These are phyloP conservation scores for Cutaneotrichosporon dermatis DNA, from an alignment of 1,284 basidiomycete genomes.

Conservation along the genomic window DNA sequence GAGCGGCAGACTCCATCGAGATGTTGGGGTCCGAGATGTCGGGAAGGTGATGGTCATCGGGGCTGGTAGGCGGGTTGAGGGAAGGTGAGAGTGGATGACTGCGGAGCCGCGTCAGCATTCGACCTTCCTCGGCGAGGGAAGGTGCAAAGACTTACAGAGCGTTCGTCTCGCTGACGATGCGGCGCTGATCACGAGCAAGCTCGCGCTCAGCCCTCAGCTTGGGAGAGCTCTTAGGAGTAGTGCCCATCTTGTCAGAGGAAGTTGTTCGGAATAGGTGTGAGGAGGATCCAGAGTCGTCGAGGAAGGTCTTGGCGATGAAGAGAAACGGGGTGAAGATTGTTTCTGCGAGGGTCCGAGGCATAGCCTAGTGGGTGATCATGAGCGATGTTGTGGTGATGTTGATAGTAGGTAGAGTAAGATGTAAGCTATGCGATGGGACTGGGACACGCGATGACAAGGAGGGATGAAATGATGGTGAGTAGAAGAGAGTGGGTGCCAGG, in stretches of 20 bases:
- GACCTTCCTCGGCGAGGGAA: neutral
- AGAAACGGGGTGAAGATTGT: conserved; percentile 4
- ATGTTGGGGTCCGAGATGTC: neutral
- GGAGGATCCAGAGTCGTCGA: neutral
- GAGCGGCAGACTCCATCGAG: neutral
- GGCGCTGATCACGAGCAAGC: neutral
- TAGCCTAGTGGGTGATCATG: neutral
- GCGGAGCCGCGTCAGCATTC: neutral
- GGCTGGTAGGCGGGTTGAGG: conserved; percentile 4
- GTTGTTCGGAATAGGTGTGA: neutral
- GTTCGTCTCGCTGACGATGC: conserved; percentile 1
- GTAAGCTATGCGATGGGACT: neutral
- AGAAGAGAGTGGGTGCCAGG: neutral
- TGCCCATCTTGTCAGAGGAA: neutral
- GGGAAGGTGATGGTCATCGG: conserved; percentile 1
- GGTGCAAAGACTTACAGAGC: neutral
- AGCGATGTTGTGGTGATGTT: neutral
- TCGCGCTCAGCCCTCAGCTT: neutral
- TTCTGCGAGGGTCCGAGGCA: neutral
- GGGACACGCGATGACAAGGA: no score
- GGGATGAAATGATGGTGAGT: neutral
- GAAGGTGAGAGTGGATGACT: conserved; percentile 1
- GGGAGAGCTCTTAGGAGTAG: neutral
- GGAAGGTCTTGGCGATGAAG: neutral
- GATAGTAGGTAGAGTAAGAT: neutral